Evolutionary conservation across 2,329 filamentous ascomycete genomes (phyloP).

Genomic region (Fusarium sp.): DNA sequence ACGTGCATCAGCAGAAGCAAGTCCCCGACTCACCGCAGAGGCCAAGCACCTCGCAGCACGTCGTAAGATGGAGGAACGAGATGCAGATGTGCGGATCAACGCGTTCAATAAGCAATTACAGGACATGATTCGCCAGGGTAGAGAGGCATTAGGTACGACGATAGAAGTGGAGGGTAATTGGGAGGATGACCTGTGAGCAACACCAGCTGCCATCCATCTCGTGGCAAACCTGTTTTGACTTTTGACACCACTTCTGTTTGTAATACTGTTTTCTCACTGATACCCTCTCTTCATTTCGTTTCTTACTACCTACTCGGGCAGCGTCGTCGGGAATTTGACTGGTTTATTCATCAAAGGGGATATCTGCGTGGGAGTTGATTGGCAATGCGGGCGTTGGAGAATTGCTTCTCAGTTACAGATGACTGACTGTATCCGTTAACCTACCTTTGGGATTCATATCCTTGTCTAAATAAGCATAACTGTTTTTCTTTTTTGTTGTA

Average conservation of each 20-base stretch:
- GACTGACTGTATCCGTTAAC: slow-evolving; percentile 23
- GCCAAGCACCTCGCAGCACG: slow-evolving; percentile 81
- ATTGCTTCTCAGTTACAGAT: slow-evolving; percentile 15
- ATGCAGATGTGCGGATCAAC: slow-evolving; percentile 84
- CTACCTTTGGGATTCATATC: slow-evolving; percentile 14
- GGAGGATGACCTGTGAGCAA: slow-evolving; percentile 56
- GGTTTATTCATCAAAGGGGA: slow-evolving; percentile 6
- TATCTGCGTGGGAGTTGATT: slow-evolving; percentile 32
- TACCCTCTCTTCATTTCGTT: slow-evolving; percentile 35
- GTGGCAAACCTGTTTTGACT: slow-evolving; percentile 21
- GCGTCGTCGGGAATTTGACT: slow-evolving; percentile 10
- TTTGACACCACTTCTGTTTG: slow-evolving; percentile 11
- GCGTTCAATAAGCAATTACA: slow-evolving; percentile 84
- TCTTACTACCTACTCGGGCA: slow-evolving; percentile 17
- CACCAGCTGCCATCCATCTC: slow-evolving; percentile 20
- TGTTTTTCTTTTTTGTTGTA: slow-evolving; percentile 4
- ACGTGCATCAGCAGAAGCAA: slow-evolving; percentile 52
- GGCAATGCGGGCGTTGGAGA: slow-evolving; percentile 30
- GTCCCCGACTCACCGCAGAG: slow-evolving; percentile 72
- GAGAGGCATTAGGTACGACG: slow-evolving; percentile 84
- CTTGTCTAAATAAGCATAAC: slow-evolving; percentile 36
- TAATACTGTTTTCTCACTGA: slow-evolving; percentile 34
- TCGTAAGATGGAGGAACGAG: slow-evolving; percentile 79
- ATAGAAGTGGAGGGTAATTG: slow-evolving; percentile 70
- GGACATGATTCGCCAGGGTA: slow-evolving; percentile 90